These are phyloP conservation scores for Ilyonectria robusta DNA, from an alignment of 2,329 filamentous ascomycete genomes.

Conservation along the genomic window DNA sequence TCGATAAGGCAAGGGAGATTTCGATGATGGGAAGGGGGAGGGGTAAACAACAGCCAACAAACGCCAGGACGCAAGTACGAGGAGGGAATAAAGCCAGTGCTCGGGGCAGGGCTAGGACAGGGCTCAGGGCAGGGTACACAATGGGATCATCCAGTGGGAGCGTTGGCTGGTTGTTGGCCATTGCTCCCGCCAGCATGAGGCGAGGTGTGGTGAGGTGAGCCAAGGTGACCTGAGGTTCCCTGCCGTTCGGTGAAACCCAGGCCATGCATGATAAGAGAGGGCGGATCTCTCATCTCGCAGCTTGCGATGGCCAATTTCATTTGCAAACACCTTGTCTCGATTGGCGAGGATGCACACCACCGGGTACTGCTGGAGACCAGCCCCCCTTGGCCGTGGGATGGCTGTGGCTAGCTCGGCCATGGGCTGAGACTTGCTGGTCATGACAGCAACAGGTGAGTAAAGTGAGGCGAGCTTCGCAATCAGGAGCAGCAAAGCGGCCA, in stretches of 20 bases:
- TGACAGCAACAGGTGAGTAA: conserved; percentile 9
- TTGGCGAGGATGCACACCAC: conserved; percentile 36
- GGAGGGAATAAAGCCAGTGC: conserved; percentile 5
- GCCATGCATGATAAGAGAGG: conserved; percentile 36
- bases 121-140: conserved; percentile 30
- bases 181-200: conserved; percentile 13
- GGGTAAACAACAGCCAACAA: conserved; percentile 17
- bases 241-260: conserved; percentile 18
- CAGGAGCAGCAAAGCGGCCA: background rate
- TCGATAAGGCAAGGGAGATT: conserved; percentile 41
- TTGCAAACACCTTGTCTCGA: conserved; percentile 40
- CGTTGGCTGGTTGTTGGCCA: conserved; percentile 17
- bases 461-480: conserved; percentile 14
- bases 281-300: conserved; percentile 37
- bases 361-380: conserved; percentile 4
- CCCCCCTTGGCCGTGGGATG: conserved; percentile 16
- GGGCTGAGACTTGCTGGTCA: conserved; percentile 5
- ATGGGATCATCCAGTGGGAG: conserved; percentile 42
- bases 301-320: conserved; percentile 35
- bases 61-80: conserved; percentile 10
- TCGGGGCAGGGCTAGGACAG: conserved; percentile 20
- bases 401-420: conserved; percentile 1
- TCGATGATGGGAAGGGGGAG: conserved; percentile 33
- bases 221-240: conserved; percentile 27
- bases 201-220: conserved; percentile 43